Evolutionary conservation across 257 asterid species (phyloP).

Genomic region (Fraxinus quadrangulata): DNA sequence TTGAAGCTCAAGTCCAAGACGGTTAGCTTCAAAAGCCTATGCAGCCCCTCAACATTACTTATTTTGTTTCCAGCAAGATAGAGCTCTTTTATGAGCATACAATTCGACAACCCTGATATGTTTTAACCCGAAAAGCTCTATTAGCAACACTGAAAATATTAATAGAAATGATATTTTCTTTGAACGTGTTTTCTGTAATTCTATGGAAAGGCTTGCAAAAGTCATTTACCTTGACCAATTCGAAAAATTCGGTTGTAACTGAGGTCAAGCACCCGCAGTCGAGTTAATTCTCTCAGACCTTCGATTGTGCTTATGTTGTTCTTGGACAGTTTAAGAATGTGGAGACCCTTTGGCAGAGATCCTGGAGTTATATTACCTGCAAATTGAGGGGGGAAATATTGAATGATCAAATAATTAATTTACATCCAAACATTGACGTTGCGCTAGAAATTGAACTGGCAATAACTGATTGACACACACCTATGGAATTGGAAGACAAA

Average conservation of each 20-base stretch:
- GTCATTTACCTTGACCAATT: conserved; percentile 71
- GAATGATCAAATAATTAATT: background rate
- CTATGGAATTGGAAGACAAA: conserved; percentile 74
- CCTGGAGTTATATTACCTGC: conserved; percentile 76
- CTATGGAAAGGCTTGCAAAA: conserved; percentile 8
- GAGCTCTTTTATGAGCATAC: conserved; percentile 70
- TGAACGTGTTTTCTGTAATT: background rate
- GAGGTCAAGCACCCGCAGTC: conserved; percentile 75
- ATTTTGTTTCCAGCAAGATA: conserved; percentile 85
- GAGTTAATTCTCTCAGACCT: conserved; percentile 77
- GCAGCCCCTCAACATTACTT: conserved; percentile 79
- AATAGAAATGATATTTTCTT: background rate
- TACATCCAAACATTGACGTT: background rate
- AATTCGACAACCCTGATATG: conserved; percentile 61
- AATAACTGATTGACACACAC: conserved; percentile 33
- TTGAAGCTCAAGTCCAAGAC: conserved; percentile 81
- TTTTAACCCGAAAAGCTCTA: conserved; percentile 11
- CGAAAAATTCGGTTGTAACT: conserved; percentile 79
- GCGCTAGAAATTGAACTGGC: background rate
- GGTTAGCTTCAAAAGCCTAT: conserved; percentile 71
- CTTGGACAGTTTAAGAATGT: conserved; percentile 67
- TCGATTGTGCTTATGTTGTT: conserved; percentile 74
- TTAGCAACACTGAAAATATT: conserved; percentile 14
- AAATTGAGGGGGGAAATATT: conserved; percentile 18
- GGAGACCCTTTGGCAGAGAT: conserved; percentile 84